Percentiles rank a stretch among this genome's conserved stretches.
These are phyloP conservation scores for Trichoderma hamatum DNA, from an alignment of 2,329 filamentous ascomycete genomes.

Conservation along the genomic window DNA sequence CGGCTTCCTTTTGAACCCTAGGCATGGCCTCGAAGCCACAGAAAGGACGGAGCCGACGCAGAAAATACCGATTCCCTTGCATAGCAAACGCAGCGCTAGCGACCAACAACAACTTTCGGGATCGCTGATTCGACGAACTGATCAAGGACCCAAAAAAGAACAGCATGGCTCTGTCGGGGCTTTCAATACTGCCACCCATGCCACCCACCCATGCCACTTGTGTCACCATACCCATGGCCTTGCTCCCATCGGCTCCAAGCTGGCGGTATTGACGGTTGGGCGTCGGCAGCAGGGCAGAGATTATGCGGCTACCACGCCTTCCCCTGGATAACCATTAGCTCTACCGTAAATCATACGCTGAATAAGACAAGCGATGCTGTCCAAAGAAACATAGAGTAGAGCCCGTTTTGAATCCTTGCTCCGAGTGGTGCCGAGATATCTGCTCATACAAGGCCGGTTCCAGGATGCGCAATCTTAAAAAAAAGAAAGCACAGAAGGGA, in stretches of 20 bases:
- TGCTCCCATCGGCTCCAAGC: conserved; percentile 12
- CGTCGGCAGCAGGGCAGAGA: not conserved
- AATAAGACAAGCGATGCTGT: not conserved
- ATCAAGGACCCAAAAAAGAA: not conserved
- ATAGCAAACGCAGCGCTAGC: not conserved
- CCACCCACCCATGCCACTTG: not conserved
- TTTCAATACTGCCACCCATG: not conserved
- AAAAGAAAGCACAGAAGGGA: not conserved
- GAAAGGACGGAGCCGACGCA: not conserved
- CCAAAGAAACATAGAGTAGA: not conserved
- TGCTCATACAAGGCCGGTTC: not conserved
- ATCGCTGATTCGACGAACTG: conserved; percentile 1
- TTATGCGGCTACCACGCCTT: not conserved
- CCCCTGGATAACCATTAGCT: not conserved
- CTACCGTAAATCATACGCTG: conserved; percentile 1
- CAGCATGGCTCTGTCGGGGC: not conserved
- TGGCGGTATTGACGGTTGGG: conserved; percentile 9
- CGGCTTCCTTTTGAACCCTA: not conserved
- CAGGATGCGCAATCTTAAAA: not conserved
- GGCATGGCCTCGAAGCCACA: not conserved
- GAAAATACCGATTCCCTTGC: not conserved
- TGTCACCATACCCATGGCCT: not conserved
- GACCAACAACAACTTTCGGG: not conserved
- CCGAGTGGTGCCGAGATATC: not conserved
- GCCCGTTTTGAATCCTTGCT: not conserved